A percentile compares a stretch with the other conserved stretches of the same genome.
Conservation (phyloP, 225 moss, liverwort and hornwort species). For the Rhytidiadelphus loreus region DNA sequence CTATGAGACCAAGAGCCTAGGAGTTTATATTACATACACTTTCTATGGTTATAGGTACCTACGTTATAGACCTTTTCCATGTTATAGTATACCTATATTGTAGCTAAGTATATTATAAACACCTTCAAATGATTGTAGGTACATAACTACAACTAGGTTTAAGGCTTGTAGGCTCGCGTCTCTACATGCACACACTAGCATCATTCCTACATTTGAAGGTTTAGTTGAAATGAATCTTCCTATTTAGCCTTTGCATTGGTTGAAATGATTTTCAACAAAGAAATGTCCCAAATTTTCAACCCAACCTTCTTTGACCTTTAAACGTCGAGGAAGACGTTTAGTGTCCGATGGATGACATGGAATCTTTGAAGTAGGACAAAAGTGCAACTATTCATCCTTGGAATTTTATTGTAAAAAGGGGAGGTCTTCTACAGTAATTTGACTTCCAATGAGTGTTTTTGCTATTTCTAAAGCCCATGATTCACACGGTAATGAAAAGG, state of each 20-base stretch:
- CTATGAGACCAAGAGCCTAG: not conserved
- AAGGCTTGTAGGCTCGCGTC: not conserved
- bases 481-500: too few relatives aligned
- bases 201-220: too few relatives aligned
- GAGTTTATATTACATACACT: not conserved
- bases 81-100: not conserved
- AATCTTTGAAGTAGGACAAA: too few relatives aligned
- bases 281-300: not conserved
- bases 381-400: too few relatives aligned
- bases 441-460: too few relatives aligned
- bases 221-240: accelerated
- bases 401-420: too few relatives aligned
- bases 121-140: not conserved
- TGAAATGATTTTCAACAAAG: not conserved
- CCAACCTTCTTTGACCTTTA: too few relatives aligned
- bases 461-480: too few relatives aligned
- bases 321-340: too few relatives aligned
- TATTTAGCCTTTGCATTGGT: not conserved
- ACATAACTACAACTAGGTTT: not conserved
- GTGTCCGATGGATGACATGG: too few relatives aligned
- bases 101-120: not conserved
- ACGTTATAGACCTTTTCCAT: not conserved
- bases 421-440: too few relatives aligned
- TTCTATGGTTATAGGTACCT: not conserved
- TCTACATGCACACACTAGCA: too few relatives aligned